Evolutionary conservation across 2,329 filamentous ascomycete genomes (phyloP).

Genomic region (Penicillium decumbens): DNA sequence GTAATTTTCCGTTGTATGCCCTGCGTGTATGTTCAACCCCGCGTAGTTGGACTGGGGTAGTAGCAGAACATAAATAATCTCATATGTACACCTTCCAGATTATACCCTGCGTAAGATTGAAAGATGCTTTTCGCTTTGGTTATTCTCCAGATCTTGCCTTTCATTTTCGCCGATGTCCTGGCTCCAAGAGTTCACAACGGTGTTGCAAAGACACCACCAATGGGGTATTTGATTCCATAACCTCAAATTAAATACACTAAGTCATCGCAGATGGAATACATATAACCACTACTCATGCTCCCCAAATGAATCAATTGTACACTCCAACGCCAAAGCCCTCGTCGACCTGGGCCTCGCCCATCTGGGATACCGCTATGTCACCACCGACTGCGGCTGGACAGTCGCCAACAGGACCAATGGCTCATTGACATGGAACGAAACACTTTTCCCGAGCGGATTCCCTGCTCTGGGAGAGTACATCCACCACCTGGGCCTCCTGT

Average conservation of each 20-base stretch:
- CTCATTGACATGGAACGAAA: conserved; percentile 41
- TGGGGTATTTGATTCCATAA: conserved; percentile 21
- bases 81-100: neutral
- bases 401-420: conserved; percentile 36
- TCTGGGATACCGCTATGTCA: conserved; percentile 55
- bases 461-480: conserved; percentile 39
- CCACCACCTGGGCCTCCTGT: conserved; percentile 39
- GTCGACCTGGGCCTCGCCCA: conserved; percentile 50
- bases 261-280: conserved; percentile 47
- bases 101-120: neutral
- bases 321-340: conserved; percentile 51
- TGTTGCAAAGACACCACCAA: conserved; percentile 27
- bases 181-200: conserved; percentile 18
- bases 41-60: neutral
- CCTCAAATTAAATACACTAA: neutral
- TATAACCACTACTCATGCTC: conserved; percentile 55
- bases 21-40: neutral
- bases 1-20: conserved; percentile 1
- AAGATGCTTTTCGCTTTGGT: conserved; percentile 1
- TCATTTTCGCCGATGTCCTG: conserved; percentile 1
- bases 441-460: conserved; percentile 42
- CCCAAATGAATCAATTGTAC: conserved; percentile 48
- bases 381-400: conserved; percentile 58
- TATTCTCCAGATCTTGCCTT: neutral
- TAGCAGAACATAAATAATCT: neutral